Conservation (phyloP, 2,329 filamentous ascomycete genomes). For the Phialophora tarda region DNA sequence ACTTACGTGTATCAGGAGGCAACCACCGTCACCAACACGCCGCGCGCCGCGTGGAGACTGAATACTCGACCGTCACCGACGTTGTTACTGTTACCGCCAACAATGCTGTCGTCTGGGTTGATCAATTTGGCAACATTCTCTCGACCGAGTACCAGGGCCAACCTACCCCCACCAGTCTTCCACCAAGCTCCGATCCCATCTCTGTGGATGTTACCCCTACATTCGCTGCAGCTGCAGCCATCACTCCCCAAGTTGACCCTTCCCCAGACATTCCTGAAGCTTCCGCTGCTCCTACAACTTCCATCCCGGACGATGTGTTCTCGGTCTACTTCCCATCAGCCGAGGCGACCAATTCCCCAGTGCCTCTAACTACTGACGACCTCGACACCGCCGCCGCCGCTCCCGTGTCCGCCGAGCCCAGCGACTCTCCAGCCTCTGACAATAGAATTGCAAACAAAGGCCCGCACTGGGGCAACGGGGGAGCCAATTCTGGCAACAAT, state of each 20-base stretch:
- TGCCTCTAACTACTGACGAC: conserved; percentile 15
- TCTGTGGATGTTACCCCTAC: conserved; percentile 2
- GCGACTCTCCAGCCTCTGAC: neutral
- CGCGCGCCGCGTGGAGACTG: conserved; percentile 24
- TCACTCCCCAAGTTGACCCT: conserved; percentile 29
- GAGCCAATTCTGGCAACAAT: conserved; percentile 1
- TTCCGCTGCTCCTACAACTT: conserved; percentile 16
- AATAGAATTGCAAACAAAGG: conserved; percentile 4
- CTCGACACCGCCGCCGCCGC: conserved; percentile 35
- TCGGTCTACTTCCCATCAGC: conserved; percentile 22
- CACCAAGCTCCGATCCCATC: conserved; percentile 6
- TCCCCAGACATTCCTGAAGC: conserved; percentile 15
- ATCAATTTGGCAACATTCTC: conserved; percentile 61
- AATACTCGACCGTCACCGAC: conserved; percentile 28
- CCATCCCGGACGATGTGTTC: conserved; percentile 11
- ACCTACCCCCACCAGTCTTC: conserved; percentile 22
- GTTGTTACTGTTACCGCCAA: conserved; percentile 33
- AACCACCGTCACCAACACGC: conserved; percentile 30
- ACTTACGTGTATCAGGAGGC: conserved; percentile 24
- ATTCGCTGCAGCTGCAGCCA: conserved; percentile 1
- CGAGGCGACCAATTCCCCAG: conserved; percentile 31
- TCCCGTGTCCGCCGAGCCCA: conserved; percentile 32
- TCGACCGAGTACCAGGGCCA: conserved; percentile 46
- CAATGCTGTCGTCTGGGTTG: conserved; percentile 62
- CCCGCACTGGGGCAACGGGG: conserved; percentile 1